Conservation (phyloP, 208 protist species). For the Leishmania martiniquensis region DNA sequence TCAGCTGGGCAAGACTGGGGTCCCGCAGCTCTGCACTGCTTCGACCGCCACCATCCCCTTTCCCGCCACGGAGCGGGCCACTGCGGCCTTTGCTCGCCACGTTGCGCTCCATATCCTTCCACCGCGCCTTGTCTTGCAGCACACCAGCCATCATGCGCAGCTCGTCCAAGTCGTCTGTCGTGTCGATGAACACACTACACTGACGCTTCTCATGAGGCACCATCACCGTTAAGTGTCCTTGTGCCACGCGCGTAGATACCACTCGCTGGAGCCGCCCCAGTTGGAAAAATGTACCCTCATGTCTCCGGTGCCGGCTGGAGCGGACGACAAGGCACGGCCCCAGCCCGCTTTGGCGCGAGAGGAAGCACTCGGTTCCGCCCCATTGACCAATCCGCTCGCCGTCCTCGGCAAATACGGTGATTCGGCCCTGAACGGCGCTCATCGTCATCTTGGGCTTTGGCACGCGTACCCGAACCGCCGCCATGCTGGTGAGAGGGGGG, state of each 20-base stretch:
- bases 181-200: slow-evolving; percentile 80
- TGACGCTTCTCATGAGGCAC: slow-evolving; percentile 51
- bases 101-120: slow-evolving; percentile 72
- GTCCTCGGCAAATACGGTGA: slow-evolving; percentile 56
- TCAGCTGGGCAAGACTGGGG: slow-evolving; percentile 9
- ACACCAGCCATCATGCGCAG: slow-evolving; percentile 67
- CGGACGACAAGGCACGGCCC: slow-evolving; percentile 86
- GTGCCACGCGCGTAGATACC: slow-evolving; percentile 45
- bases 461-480: slow-evolving; percentile 17
- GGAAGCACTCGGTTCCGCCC: slow-evolving; percentile 89
- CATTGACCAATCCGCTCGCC: slow-evolving; percentile 78
- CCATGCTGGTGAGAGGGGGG: slow-evolving; percentile 12
- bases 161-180: slow-evolving; percentile 54
- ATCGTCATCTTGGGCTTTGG: slow-evolving; percentile 63
- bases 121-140: slow-evolving; percentile 54
- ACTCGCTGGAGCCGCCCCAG: slow-evolving; percentile 54
- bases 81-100: slow-evolving; percentile 40
- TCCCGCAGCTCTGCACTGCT: slow-evolving; percentile 12
- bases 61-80: neutral
- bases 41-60: slow-evolving; percentile 4
- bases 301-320: slow-evolving; percentile 52
- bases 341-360: slow-evolving; percentile 61
- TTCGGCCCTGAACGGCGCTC: slow-evolving; percentile 60
- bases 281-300: slow-evolving; percentile 81
- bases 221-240: slow-evolving; percentile 78